These are phyloP conservation scores for Phoma sp. DNA, from an alignment of 2,329 filamentous ascomycete species.

Conservation along the genomic window DNA sequence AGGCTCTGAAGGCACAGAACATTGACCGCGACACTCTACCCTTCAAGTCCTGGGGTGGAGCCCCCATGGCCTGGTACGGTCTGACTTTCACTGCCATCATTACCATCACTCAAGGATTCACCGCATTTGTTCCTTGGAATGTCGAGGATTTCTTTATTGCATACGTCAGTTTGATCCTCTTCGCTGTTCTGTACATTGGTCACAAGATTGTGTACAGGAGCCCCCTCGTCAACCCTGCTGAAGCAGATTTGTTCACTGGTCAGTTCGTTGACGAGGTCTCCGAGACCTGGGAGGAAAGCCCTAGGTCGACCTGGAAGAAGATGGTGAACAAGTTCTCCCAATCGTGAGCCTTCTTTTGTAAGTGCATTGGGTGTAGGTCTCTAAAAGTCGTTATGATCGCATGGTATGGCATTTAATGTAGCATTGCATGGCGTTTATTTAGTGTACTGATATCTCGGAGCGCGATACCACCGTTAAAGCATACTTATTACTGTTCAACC, in stretches of 20 bases:
- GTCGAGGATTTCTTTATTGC: slow-evolving; percentile 48
- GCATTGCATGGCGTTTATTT: slow-evolving; percentile 31
- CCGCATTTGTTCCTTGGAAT: slow-evolving; percentile 50
- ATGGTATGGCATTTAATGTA: slow-evolving; percentile 29
- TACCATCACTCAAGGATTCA: slow-evolving; percentile 52
- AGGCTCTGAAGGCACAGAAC: slow-evolving; percentile 47
- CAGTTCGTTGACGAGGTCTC: slow-evolving; percentile 41
- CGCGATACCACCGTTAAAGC: slow-evolving; percentile 18
- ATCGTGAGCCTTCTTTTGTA: not conserved
- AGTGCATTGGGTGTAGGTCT: slow-evolving; percentile 1
- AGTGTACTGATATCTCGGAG: slow-evolving; percentile 10
- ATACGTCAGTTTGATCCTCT: slow-evolving; percentile 51
- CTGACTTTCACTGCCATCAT: slow-evolving; percentile 50
- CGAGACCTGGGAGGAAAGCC: slow-evolving; percentile 45
- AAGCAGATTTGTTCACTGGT: slow-evolving; percentile 55
- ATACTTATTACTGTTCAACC: slow-evolving; percentile 3
- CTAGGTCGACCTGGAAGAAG: slow-evolving; percentile 43
- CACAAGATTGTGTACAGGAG: slow-evolving; percentile 60
- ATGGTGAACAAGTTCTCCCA: slow-evolving; percentile 32
- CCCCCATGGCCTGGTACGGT: slow-evolving; percentile 47
- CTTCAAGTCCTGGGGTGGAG: slow-evolving; percentile 46
- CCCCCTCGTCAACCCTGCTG: slow-evolving; percentile 49
- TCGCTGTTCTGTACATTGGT: slow-evolving; percentile 62
- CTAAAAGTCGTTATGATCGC: slow-evolving; percentile 22
- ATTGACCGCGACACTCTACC: slow-evolving; percentile 49